Evolutionary conservation across 208 protist genomes (phyloP).

Genomic region (Novymonas esmeraldas): DNA sequence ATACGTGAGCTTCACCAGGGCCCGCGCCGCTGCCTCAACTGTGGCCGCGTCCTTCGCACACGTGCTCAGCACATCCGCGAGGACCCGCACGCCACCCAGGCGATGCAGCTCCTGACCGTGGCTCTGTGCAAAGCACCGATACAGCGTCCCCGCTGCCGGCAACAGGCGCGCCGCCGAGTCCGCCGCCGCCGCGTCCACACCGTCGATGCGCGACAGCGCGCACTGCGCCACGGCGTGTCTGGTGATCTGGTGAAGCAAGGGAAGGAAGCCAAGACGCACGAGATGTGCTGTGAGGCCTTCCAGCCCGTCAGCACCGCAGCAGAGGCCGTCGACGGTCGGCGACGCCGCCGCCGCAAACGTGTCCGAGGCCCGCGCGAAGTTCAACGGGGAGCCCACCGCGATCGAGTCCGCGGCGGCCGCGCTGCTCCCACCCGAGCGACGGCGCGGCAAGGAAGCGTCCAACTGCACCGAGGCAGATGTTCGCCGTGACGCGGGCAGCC

Average conservation of each 20-base stretch:
- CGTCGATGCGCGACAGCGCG: not conserved
- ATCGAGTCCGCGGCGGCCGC: not conserved
- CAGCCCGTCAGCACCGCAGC: not conserved
- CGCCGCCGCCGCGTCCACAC: not conserved
- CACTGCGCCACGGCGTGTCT: conserved; percentile 9
- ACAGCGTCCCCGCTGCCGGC: conserved; percentile 10
- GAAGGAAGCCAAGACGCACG: conserved; percentile 40
- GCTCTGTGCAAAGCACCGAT: conserved; percentile 19
- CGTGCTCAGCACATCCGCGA: conserved; percentile 45
- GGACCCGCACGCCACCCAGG: conserved; percentile 28
- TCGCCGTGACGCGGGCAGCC: too few relatives aligned
- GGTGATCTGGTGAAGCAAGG: conserved; percentile 35
- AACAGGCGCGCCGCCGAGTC: not conserved
- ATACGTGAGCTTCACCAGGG: conserved; percentile 73
- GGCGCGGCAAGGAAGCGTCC: not conserved
- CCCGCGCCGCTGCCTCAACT: conserved; percentile 61
- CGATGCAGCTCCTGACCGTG: conserved; percentile 11
- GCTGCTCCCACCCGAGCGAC: not conserved
- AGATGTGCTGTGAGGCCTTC: conserved; percentile 32
- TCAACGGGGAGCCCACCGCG: conserved; percentile 15
- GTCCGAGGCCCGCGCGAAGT: conserved; percentile 4
- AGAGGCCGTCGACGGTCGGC: not conserved
- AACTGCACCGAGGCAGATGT: not conserved
- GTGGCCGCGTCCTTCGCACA: conserved; percentile 33
- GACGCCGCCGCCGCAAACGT: not conserved